Base-by-base conservation (phyloP, 352 stramenopile species). In the Proteromonas lacertae region DNA sequence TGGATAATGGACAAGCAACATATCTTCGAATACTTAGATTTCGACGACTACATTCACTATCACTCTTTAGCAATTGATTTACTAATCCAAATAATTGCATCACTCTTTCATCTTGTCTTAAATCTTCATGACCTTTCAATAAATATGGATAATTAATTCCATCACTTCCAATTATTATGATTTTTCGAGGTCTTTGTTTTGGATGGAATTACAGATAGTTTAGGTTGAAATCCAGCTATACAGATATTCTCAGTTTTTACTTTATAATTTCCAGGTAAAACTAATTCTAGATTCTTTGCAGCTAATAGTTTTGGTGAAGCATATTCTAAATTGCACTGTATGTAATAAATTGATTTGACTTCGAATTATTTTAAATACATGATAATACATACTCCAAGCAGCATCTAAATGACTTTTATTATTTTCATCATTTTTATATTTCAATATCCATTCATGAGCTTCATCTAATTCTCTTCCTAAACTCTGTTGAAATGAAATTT, bases 11-110 rank as follows among this genome's bases (percentile, higher is more conserved):
- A 38, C 84, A 87, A 14, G 97, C 87, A 0, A 77, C 65, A 48
- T 95, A 99, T 16, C 83, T 56, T 48, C 91, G 73, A 40, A 97
- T 96, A 41, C 74, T 75, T 16, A 95, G 51, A 45, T 95, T 79
- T 40, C 92, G 80, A 48, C 90, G 91, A 19, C 75, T 76, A 9
- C 82, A 93, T 28, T 71, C 64, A 13, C 73, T 52, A 41, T 96
- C 84, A 45, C 89, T 84, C 36, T 82, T 80, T 25, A 99, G 50
- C 34, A 98, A 57, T 10, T 78, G 78, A 57, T 99, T 99, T 28
- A 96, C 81, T 13, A 99, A 61, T 2, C 82, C 84, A 55, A 97
- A 98, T 0, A 97, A 53, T 53, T 99, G 88, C 64, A 93, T 96
- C 28, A 95, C 83, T n/a, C 83, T 63, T 53, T 99, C 88, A 49